Percentiles rank a stretch among this genome's conserved stretches.
These are phyloP conservation scores for Teunomyces panamensis DNA, from an alignment of 805 yeast genomes.

Conservation along the genomic window DNA sequence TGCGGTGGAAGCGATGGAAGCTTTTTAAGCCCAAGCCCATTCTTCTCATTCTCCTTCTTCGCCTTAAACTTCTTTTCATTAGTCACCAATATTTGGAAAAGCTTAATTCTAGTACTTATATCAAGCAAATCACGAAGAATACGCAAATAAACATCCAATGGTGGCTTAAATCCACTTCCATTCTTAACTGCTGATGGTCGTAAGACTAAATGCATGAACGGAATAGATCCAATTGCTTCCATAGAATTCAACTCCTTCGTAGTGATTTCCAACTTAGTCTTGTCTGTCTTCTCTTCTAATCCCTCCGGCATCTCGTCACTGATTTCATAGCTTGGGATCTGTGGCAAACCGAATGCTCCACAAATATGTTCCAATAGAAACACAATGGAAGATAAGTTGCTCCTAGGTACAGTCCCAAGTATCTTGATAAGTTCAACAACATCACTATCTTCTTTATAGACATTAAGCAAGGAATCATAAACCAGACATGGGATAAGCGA, in stretches of 20 bases:
- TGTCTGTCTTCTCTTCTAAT: constrained; percentile 4
- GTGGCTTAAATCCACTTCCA: constrained; percentile 40
- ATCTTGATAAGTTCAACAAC: constrained; percentile 19
- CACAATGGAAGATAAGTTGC: constrained; percentile 36
- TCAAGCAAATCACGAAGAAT: constrained; percentile 28
- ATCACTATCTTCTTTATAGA: constrained; percentile 12
- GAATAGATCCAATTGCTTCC: constrained; percentile 36
- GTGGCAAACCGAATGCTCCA: constrained; percentile 18
- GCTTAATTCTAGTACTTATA: constrained; percentile 18
- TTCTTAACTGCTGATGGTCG: constrained; percentile 39
- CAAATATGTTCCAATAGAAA: constrained; percentile 35
- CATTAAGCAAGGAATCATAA: constrained; percentile 28
- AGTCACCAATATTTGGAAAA: constrained; percentile 18
- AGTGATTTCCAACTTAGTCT: constrained; percentile 4
- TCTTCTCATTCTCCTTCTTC: constrained; percentile 31
- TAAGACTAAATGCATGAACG: constrained; percentile 39
- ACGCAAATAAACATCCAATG: constrained; percentile 22
- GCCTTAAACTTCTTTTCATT: constrained; percentile 26
- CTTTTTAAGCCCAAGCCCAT: constrained; percentile 20
- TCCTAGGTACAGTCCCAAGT: constrained; percentile 35
- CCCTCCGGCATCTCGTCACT: constrained; percentile 22
- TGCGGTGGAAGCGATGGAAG: constrained; percentile 14
- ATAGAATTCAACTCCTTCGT: constrained; percentile 26
- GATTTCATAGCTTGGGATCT: constrained; percentile 23
- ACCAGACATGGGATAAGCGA: constrained; percentile 41